Conservation (phyloP, 2,329 filamentous ascomycete genomes). For the Tympanopsis confertula region DNA sequence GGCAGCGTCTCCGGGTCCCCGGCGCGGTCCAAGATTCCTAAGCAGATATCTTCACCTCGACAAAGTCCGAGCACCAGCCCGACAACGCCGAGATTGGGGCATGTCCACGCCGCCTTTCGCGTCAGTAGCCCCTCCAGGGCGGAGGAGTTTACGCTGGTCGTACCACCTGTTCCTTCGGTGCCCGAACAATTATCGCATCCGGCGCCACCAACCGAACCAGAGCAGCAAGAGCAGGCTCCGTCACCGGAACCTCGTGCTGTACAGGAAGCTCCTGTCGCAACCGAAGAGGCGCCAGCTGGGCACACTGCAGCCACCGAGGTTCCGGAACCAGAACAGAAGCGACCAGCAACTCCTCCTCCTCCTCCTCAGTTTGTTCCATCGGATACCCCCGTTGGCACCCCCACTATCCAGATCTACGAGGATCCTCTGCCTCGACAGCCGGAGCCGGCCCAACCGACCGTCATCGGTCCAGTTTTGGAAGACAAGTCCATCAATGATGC, state of each 20-base stretch:
- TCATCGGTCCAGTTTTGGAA: conserved; percentile 40
- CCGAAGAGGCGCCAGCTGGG: no score
- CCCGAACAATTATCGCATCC: conserved; percentile 11
- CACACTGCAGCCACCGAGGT: background rate
- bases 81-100: background rate
- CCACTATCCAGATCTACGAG: conserved; percentile 44
- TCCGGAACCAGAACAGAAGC: background rate
- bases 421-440: conserved; percentile 43
- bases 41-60: background rate
- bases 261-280: no score
- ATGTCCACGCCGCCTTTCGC: background rate
- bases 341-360: background rate
- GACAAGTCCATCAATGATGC: conserved; percentile 49
- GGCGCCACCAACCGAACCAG: conserved; percentile 11
- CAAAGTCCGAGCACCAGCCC: no score
- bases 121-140: background rate
- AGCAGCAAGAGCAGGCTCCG: conserved; percentile 25
- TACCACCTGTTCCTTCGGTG: conserved; percentile 30
- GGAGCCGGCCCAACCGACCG: conserved; percentile 28
- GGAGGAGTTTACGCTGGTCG: conserved; percentile 40
- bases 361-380: no score
- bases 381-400: background rate
- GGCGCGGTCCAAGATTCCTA: no score
- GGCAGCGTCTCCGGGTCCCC: background rate
- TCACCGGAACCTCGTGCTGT: conserved; percentile 23